A percentile compares a stretch with the other conserved stretches of the same genome.
phyloP scores from a whole-genome alignment of 306 rosid species.

The Pachyrhizus erosus region DNA sequence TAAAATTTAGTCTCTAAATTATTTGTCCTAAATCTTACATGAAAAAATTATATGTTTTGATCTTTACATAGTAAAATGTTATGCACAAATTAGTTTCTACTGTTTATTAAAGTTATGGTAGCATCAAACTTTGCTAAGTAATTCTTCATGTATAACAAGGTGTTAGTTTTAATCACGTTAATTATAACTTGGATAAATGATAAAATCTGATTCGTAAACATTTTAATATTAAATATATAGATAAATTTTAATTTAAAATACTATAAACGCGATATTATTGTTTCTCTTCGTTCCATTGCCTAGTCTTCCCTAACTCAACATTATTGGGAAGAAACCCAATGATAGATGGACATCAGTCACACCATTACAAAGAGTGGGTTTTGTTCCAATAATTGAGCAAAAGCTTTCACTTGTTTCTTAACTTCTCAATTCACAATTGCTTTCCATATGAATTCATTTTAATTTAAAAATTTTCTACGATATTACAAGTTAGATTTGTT shows the following conservation, averaged over 20 bases:
- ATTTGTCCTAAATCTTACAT: not conserved
- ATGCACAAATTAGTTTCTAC: not conserved
- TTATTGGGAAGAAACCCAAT: slow-evolving; percentile 21
- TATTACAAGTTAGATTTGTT: not conserved
- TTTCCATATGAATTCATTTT: slow-evolving; percentile 26
- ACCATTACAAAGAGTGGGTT: slow-evolving; percentile 42
- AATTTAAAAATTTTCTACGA: not conserved
- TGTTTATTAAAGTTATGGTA: not conserved
- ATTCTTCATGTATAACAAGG: not conserved
- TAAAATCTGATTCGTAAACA: not conserved
- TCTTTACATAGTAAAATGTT: not conserved
- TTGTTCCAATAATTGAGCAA: slow-evolving; percentile 41
- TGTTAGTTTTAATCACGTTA: not conserved
- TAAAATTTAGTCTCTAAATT: not conserved
- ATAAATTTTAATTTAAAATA: not conserved
- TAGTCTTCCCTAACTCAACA: not conserved
- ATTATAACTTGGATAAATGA: not conserved
- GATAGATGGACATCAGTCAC: slow-evolving; percentile 35
- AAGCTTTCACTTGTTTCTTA: slow-evolving; percentile 28
- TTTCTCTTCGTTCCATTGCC: not conserved
- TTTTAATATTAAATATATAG: not conserved
- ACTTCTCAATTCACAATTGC: not conserved
- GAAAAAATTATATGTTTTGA: not conserved
- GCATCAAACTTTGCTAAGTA: not conserved
- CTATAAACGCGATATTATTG: not conserved